A percentile compares a stretch with the other conserved stretches of the same genome.
These are phyloP conservation scores for Arachis hypogaea DNA, from an alignment of 306 rosid genomes.

Conservation along the genomic window DNA sequence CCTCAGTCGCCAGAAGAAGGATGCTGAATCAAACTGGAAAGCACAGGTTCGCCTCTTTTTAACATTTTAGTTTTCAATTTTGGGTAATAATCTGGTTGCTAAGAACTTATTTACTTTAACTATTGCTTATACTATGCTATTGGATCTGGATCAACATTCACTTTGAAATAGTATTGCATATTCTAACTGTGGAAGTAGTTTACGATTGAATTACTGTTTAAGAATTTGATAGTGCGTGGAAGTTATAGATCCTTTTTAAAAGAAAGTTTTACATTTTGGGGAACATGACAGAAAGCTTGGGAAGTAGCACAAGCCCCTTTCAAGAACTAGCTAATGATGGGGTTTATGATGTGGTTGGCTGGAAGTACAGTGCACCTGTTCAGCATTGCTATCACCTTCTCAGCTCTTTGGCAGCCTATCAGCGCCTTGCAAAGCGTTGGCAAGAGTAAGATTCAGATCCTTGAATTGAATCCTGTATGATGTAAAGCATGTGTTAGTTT, in stretches of 20 bases:
- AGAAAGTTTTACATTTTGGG: neutral
- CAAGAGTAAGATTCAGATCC: conserved; percentile 54
- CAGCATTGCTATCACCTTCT: conserved; percentile 96
- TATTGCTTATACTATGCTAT: neutral
- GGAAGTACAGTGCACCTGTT: conserved; percentile 94
- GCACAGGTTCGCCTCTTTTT: conserved; percentile 56
- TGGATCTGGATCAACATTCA: conserved; percentile 7
- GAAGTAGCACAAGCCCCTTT: conserved; percentile 98
- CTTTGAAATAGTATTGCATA: too few relatives aligned
- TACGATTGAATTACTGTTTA: too few relatives aligned
- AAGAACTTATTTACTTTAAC: neutral
- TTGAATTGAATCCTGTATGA: too few relatives aligned
- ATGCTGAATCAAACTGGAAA: conserved; percentile 95
- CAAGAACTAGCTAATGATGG: conserved; percentile 98
- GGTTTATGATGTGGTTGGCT: conserved; percentile 99
- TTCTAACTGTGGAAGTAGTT: too few relatives aligned
- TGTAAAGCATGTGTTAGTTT: too few relatives aligned
- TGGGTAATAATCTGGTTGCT: neutral
- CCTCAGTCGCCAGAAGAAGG: conserved; percentile 93
- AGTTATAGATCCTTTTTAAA: neutral
- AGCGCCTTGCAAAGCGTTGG: conserved; percentile 93
- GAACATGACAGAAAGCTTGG: conserved; percentile 90
- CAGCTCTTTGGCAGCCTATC: conserved; percentile 99
- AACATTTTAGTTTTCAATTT: neutral
- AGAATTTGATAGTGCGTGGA: too few relatives aligned